Base-by-base conservation (phyloP, 1,284 basidiomycete species). In the Coriolopsis trogii region DNA sequence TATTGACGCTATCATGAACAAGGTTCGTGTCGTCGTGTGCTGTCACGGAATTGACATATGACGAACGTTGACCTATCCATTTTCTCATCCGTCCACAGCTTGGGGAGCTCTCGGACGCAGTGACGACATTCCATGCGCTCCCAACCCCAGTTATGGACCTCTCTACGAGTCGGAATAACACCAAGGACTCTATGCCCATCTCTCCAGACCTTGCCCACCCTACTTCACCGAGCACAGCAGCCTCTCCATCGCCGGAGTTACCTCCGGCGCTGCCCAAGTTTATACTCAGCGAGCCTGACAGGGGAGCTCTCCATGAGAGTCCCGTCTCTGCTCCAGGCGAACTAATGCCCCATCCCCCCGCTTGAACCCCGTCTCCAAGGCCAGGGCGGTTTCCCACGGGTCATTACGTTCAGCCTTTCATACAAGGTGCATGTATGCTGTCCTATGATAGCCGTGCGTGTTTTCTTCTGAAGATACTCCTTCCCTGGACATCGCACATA, bases 1-100 rank as follows among this genome's bases (percentile, higher is more conserved):
- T 28, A 86, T 89, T 24, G 77, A 82, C 46, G 77, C 74, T 31
- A 85, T 91, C 30, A 89, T 91, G 88, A 65, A 65, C 64, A 88
- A 87, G 77, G 88, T 56, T 28, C 16, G 21, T 28, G n/a, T 30
- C 26, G 39, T 38, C 26, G 28, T 46, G 46, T 45, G 12, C 31
- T 36, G 42, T 52, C 42, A 24, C 16, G 24, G 25, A 25, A 18
- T 29, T 37, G n/a, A 34, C 13, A 29, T 20, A 36, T 30, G 16
- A n/a, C 46, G 37, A 21, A 29, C 34, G 12, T 20, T 34, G 25
- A 24, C 44, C 48, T 28, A 41, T 43, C 33, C 30, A n/a, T 31
- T 12, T 45, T 30, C 26, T 40, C 23, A 39, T 40, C 28, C 4
- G n/a, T 45, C 42, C 44, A 28, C 55, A 86, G 84, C 70, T 87